Evolutionary conservation across 2,329 filamentous ascomycete genomes (phyloP).

Genomic region (Acephala macrosclerotiorum): DNA sequence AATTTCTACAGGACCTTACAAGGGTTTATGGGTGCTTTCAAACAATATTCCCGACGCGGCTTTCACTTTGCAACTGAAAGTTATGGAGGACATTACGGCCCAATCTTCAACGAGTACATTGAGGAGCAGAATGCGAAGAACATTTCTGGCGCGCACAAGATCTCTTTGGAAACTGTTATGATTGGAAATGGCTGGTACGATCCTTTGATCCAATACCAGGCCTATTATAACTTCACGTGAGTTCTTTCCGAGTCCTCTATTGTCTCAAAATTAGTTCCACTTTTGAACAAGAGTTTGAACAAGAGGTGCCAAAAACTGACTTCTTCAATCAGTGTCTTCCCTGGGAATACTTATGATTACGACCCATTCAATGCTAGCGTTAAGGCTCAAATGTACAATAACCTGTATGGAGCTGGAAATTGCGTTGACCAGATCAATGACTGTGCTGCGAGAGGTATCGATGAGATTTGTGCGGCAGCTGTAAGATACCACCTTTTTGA

Average conservation of each 20-base stretch:
- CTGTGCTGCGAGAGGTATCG: conserved; percentile 59
- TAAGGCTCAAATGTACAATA: conserved; percentile 62
- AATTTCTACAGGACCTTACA: conserved; percentile 68
- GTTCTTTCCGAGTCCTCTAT: conserved; percentile 1
- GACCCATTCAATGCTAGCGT: conserved; percentile 57
- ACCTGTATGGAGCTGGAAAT: conserved; percentile 65
- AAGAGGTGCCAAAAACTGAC: not conserved
- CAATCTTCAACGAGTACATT: conserved; percentile 63
- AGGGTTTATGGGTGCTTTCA: conserved; percentile 69
- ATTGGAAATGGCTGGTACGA: conserved; percentile 66
- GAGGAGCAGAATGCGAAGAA: conserved; percentile 67
- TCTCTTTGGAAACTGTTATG: conserved; percentile 56
- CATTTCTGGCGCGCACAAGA: conserved; percentile 53
- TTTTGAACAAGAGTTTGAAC: not conserved
- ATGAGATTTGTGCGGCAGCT: conserved; percentile 59
- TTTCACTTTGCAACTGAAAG: conserved; percentile 64
- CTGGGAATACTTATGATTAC: conserved; percentile 65
- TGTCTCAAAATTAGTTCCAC: no score
- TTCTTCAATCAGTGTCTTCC: conserved; percentile 36
- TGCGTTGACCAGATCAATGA: conserved; percentile 63
- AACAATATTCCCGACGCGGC: conserved; percentile 54
- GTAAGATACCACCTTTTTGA: conserved; percentile 14
- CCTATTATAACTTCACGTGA: conserved; percentile 63
- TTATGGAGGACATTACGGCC: conserved; percentile 65
- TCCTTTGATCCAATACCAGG: conserved; percentile 61